phyloP scores from a whole-genome alignment of 1,284 basidiomycete genomes.

The Apiotrichum mycotoxinovorans region DNA sequence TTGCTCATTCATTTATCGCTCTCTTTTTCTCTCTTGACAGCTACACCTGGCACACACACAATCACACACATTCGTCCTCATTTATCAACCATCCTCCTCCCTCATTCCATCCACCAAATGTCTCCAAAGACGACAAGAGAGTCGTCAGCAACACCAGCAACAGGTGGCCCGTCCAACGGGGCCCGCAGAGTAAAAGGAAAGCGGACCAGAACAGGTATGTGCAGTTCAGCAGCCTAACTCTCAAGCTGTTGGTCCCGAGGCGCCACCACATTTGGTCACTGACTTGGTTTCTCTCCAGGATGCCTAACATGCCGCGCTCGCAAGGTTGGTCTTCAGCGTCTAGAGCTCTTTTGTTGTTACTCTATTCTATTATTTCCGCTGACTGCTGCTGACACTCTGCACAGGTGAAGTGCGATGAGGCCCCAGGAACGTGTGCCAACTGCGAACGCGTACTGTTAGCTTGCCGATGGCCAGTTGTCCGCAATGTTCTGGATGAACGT shows the following conservation, averaged over 20 bases:
- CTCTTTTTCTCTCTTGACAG: too few species aligned
- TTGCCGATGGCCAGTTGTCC: constrained; percentile 22
- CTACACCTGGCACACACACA: too few species aligned
- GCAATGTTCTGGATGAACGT: constrained; percentile 17
- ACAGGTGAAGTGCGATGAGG: constrained; percentile 28
- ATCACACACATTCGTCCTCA: not conserved
- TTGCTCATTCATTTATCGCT: too few species aligned
- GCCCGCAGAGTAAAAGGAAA: constrained; percentile 18
- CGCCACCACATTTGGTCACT: not conserved
- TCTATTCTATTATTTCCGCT: not conserved
- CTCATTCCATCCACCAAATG: not conserved
- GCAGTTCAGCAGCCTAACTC: too few species aligned
- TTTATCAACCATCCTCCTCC: not conserved
- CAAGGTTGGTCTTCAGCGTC: constrained; percentile 9
- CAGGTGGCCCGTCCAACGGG: not conserved
- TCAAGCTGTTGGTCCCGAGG: not conserved
- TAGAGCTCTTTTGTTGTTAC: not conserved
- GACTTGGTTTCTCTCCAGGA: constrained; percentile 2
- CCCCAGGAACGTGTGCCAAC: constrained; percentile 22
- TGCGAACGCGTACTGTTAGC: constrained; percentile 22
- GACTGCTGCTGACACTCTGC: not conserved
- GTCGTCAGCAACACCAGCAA: not conserved
- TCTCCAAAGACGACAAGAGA: constrained; percentile 3
- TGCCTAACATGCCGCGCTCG: constrained; percentile 24
- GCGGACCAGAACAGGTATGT: constrained; percentile 19